A percentile compares a stretch with the other conserved stretches of the same genome.
Evolutionary conservation across 306 rosid species (phyloP).

Genomic region (Echinosophora koreensis): DNA sequence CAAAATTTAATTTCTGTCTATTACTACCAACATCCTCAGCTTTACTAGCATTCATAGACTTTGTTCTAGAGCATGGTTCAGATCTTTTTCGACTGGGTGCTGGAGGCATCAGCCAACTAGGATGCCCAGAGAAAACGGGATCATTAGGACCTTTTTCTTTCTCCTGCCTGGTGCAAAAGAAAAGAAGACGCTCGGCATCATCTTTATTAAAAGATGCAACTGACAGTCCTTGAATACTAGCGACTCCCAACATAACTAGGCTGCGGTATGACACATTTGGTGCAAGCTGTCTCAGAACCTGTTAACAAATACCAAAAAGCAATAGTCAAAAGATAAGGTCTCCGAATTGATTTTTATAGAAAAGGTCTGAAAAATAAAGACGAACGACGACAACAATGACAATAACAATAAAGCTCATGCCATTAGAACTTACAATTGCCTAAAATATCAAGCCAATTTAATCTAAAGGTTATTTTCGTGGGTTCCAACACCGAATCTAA

Average conservation of each 20-base stretch:
- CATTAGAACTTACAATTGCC: background rate
- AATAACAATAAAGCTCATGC: background rate
- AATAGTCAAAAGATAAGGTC: conserved; percentile 35
- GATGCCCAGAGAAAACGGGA: conserved; percentile 57
- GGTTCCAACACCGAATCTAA: background rate
- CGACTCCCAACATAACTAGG: conserved; percentile 87
- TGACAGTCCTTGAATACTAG: conserved; percentile 91
- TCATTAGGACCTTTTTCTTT: conserved; percentile 50
- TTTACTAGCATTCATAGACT: conserved; percentile 44
- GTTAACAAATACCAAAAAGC: conserved; percentile 49
- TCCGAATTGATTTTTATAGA: background rate
- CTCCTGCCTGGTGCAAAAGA: conserved; percentile 65
- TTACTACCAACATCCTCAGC: conserved; percentile 47
- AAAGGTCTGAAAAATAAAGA: background rate
- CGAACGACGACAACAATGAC: background rate
- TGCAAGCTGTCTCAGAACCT: conserved; percentile 96
- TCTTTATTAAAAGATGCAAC: conserved; percentile 89
- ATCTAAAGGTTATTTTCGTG: background rate
- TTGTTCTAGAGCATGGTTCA: conserved; percentile 55
- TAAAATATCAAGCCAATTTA: conserved; percentile 40
- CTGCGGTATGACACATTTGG: conserved; percentile 85
- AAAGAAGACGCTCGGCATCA: conserved; percentile 89
- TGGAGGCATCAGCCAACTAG: conserved; percentile 87
- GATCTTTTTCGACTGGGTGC: conserved; percentile 79
- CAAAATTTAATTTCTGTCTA: conserved; percentile 69